Conservation (phyloP, 495 filamentous ascomycete species). For the Talaromyces liani region DNA sequence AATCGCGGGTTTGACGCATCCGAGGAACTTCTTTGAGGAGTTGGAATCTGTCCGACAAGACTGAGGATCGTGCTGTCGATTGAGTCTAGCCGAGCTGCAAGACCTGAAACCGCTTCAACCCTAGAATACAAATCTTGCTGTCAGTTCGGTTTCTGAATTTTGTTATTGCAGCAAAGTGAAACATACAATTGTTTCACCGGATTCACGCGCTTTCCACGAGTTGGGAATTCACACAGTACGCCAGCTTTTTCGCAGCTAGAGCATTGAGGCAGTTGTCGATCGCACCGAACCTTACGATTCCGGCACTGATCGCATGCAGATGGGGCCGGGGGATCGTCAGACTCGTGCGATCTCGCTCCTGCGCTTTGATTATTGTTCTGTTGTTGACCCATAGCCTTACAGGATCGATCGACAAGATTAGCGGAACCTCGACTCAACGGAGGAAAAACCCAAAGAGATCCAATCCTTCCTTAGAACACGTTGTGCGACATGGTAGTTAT, state of each 20-base stretch:
- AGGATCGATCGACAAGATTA: neutral
- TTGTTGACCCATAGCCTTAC: neutral
- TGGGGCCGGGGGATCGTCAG: neutral
- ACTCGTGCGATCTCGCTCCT: neutral
- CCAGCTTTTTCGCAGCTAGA: slow-evolving; percentile 2
- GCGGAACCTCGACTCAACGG: neutral
- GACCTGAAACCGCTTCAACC: neutral
- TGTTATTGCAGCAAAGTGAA: too few relatives aligned
- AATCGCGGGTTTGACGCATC: neutral
- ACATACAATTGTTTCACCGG: slow-evolving; percentile 1
- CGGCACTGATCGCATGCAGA: neutral
- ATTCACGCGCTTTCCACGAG: neutral
- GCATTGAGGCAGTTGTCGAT: neutral
- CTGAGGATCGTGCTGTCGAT: neutral
- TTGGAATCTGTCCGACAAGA: neutral
- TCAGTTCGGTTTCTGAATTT: neutral
- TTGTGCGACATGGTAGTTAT: too few relatives aligned
- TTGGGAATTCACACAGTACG: slow-evolving; percentile 1
- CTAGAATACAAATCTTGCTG: neutral
- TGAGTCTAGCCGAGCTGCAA: neutral
- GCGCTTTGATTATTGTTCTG: neutral
- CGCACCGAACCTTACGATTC: neutral
- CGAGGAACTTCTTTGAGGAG: neutral
- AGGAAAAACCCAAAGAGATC: too few relatives aligned
- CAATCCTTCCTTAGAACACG: too few relatives aligned